Evolutionary conservation across 805 yeast species (phyloP), one percentile per base, ranked within the genome.

Genomic region (Candida awuae): DNA sequence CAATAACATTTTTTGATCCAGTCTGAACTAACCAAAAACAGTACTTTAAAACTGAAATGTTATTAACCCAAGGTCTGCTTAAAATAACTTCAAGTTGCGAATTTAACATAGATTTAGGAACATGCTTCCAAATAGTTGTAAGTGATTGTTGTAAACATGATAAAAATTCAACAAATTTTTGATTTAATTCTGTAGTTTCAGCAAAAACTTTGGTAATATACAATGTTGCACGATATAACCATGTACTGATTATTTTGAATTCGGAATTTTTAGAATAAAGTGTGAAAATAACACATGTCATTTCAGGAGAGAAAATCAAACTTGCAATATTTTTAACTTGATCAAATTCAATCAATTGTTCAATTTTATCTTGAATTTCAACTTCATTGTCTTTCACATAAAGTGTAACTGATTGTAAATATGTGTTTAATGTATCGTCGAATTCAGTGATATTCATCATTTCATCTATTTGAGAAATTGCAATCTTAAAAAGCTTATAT

Each of bases 81-180:
- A 81, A 61, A 9, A 80, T 51, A 4, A 72, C 84, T 53, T 83
- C 87, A 22, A 81, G 52, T 43, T 82, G 84, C 0, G 90, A 64
- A 46, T 80, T 76, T 12, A 80, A 43, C 38, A 77, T 62, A 6
- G 67, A 47, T 8, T 52, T 49, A 4, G 80, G 70, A 5, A 76
- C 64, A 6, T 56, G 35, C 3, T 57, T 53, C 67, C 75, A 64
- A 13, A 70, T 37, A 4, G 65, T 50, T 6, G 49, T 44, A 1
- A 63, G 34, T 4, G 77, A 54, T 0, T 41, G 36, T 23, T 58
- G 54, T 39, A 73, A 59, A 10, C 61, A 51, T 2, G 27, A 13
- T 21, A 61, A 25, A 40, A 69, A 66, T 0, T 41, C 30, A 5
- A 50, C 18, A 43, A 71, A 66, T 8, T 53, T 49, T 0, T 51